Evolutionary conservation across 2,329 filamentous ascomycete genomes (phyloP), one percentile per base, ranked within the genome.

Genomic region (Exophiala calicioides): DNA sequence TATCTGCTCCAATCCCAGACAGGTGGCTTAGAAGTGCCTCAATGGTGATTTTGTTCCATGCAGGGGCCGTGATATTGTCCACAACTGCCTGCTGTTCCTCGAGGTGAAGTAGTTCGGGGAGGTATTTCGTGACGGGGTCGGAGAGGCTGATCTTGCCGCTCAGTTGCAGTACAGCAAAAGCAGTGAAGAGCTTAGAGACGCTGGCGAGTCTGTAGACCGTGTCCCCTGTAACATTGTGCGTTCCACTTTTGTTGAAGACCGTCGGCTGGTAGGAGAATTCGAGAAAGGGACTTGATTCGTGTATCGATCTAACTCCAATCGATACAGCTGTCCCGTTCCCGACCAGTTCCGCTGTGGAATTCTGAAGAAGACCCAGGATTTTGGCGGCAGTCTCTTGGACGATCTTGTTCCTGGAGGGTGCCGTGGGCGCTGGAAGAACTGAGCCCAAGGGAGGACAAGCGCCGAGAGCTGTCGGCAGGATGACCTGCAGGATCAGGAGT

Each of bases 191-290:
- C 43, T 73, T 74, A 3, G 65, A 62, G 19, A 68, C 55, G 47
- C 69, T 73, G 1, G 67, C 71, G 15, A 73, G 55, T 8, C 66
- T 63, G 52, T 71, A 73, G n/a, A 74, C 68, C 21, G 64, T 68
- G 43, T 73, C 58, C 8, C 61, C 65, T 47, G 71, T 62, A 4
- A 72, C 63, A n/a, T 61, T 64, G 5, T 62, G 59, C 1, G 63
- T 64, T 5, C 69, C 69, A 1, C 56, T 42, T 0, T 58, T 35
- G 50, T 44, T 44, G 19, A 35, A 44, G 3, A 5, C 7, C 2
- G 16, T 3, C 5, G 40, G 40, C 1, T 30, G 34, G 31, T 35
- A 27, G 21, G 34, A 21, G 40, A 35, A 35, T n/a, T 18, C 35
- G 13, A 44, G 9, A 7, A 44, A 15, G 9, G 40, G 21, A 5